Conservation (phyloP, 192 early-diverging fungal genomes). For the Lobulomyces angularis region DNA sequence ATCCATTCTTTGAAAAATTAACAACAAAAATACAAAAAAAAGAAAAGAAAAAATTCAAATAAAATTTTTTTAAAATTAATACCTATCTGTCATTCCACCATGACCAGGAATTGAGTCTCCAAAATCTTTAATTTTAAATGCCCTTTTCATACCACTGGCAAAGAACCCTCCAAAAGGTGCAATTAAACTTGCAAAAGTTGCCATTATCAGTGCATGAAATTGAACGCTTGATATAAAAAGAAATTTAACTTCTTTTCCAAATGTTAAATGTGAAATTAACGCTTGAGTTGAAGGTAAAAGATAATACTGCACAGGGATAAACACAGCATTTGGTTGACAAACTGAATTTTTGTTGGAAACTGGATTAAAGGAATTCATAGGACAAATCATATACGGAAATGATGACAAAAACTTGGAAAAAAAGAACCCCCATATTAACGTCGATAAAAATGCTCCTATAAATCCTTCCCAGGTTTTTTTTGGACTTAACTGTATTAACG, state of each 20-base stretch:
- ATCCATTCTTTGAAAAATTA: slow-evolving; percentile 40
- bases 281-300: slow-evolving; percentile 29
- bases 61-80: slow-evolving; percentile 28
- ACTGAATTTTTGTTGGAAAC: slow-evolving; percentile 25
- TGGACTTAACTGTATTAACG: slow-evolving; percentile 83
- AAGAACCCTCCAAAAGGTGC: slow-evolving; percentile 98
- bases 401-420: slow-evolving; percentile 34
- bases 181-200: slow-evolving; percentile 85
- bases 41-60: not conserved
- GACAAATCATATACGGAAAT: slow-evolving; percentile 56
- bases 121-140: slow-evolving; percentile 97
- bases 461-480: slow-evolving; percentile 99
- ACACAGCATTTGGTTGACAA: slow-evolving; percentile 53
- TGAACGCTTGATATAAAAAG: slow-evolving; percentile 37
- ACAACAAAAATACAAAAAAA: not conserved
- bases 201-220: slow-evolving; percentile 76
- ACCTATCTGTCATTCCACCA: slow-evolving; percentile 90
- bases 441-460: slow-evolving; percentile 73
- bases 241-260: slow-evolving; percentile 7
- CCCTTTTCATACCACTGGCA: slow-evolving; percentile 89
- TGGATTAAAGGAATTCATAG: slow-evolving; percentile 44
- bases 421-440: slow-evolving; percentile 77
- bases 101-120: slow-evolving; percentile 94
- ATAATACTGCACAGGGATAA: slow-evolving; percentile 31
- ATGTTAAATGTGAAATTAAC: no score